Percentiles rank a stretch among this genome's conserved stretches.
phyloP scores from a whole-genome alignment of 1,284 basidiomycete species.

The Moesziomyces sp. region DNA sequence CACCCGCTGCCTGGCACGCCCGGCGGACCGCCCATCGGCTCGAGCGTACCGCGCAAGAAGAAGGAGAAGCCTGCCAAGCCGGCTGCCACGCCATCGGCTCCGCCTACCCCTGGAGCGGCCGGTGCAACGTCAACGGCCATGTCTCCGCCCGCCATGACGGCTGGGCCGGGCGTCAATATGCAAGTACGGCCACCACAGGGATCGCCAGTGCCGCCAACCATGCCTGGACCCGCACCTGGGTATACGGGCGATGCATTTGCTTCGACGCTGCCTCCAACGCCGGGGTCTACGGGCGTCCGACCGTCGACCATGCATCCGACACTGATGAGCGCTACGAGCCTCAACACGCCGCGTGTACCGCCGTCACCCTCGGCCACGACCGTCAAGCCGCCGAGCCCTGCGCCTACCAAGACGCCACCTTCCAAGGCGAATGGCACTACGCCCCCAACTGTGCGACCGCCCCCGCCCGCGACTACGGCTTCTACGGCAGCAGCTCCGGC shows the following conservation, averaged over 20 bases:
- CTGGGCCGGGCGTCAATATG: not conserved
- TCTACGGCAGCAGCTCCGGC: constrained; percentile 9
- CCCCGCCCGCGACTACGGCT: constrained; percentile 7
- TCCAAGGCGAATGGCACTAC: constrained; percentile 15
- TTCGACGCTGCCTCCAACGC: constrained; percentile 33
- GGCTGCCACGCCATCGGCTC: constrained; percentile 7
- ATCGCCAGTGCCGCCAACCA: constrained; percentile 22
- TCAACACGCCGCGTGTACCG: constrained; percentile 35
- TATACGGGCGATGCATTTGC: constrained; percentile 36
- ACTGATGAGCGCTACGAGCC: constrained; percentile 34
- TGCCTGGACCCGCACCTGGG: constrained; percentile 40
- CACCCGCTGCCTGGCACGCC: constrained; percentile 45
- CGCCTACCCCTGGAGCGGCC: constrained; percentile 10
- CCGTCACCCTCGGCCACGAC: constrained; percentile 25
- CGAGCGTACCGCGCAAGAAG: constrained; percentile 32
- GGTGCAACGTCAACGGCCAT: constrained; percentile 7
- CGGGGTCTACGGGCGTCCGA: constrained; percentile 10
- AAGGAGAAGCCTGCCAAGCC: constrained; percentile 40
- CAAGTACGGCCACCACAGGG: constrained; percentile 16
- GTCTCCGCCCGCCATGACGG: constrained; percentile 11
- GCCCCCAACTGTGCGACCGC: not conserved
- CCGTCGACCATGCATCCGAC: constrained; percentile 48
- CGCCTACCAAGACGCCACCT: constrained; percentile 12
- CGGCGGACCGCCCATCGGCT: constrained; percentile 30
- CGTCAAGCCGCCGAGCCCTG: constrained; percentile 1